phyloP scores from a whole-genome alignment of 306 rosid genomes.

The Prunus mume region DNA sequence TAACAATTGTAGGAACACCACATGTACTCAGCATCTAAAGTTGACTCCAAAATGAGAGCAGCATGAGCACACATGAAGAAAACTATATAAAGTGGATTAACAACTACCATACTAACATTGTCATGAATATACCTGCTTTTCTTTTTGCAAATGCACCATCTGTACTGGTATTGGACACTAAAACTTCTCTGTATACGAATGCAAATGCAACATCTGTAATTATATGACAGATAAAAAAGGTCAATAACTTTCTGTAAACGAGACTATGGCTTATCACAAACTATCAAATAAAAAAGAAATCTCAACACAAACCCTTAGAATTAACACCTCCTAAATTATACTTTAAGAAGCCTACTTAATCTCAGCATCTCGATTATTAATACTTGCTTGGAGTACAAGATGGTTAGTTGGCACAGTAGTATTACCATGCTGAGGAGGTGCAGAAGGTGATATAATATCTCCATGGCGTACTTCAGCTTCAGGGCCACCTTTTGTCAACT shows the following conservation, averaged over 20 bases:
- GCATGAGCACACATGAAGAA: not conserved
- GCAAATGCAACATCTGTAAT: constrained; percentile 64
- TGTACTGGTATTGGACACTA: constrained; percentile 23
- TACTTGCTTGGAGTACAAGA: not conserved
- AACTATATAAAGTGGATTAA: constrained; percentile 10
- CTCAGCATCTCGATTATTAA: not conserved
- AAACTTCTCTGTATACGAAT: constrained; percentile 85
- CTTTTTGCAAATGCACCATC: constrained; percentile 61
- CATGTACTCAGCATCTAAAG: constrained; percentile 2
- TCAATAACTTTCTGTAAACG: constrained; percentile 9
- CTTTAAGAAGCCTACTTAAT: not conserved
- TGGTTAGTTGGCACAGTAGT: not conserved
- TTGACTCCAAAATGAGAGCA: not conserved
- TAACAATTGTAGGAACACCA: not conserved
- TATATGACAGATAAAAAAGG: constrained; percentile 8
- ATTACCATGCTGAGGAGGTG: constrained; percentile 83
- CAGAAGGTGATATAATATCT: constrained; percentile 83
- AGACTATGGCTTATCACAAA: not conserved
- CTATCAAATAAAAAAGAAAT: not conserved
- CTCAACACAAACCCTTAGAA: constrained; percentile 1
- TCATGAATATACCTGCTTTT: constrained; percentile 65
- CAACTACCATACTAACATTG: not conserved
- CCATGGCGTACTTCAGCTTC: constrained; percentile 75
- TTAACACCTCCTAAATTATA: not conserved
- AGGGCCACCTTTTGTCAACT: constrained; percentile 48